Percentiles rank a stretch among this genome's conserved stretches.
Evolutionary conservation across 2,329 filamentous ascomycete species (phyloP).

Genomic region (Colletotrichum incanum): DNA sequence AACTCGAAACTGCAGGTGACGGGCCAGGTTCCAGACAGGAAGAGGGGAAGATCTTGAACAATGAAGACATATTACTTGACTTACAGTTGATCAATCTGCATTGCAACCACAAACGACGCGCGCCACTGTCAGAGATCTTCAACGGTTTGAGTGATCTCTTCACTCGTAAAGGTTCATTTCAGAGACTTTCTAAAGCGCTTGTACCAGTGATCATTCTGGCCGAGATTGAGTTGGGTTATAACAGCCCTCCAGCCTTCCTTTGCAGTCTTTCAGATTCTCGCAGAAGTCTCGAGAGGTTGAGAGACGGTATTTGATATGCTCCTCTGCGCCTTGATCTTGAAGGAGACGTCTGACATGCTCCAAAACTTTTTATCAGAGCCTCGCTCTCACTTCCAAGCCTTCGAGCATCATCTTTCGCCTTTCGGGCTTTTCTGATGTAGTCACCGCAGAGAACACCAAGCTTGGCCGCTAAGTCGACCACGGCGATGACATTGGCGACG

Average conservation of each 20-base stretch:
- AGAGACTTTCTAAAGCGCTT: neutral
- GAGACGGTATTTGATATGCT: neutral
- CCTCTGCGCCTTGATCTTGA: too few relatives aligned
- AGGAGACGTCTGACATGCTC: neutral
- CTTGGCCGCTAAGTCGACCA: constrained; percentile 56
- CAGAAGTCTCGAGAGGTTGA: neutral
- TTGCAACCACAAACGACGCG: neutral
- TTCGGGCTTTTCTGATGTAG: constrained; percentile 53
- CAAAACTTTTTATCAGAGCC: constrained; percentile 41
- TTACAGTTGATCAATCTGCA: neutral
- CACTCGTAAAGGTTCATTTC: neutral
- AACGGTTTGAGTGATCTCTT: neutral
- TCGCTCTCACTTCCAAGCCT: constrained; percentile 50
- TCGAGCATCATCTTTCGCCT: constrained; percentile 51
- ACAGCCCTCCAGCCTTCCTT: neutral
- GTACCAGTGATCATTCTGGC: neutral
- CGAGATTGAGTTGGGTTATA: neutral
- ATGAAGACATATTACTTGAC: neutral
- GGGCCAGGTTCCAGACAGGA: too few relatives aligned
- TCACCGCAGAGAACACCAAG: constrained; percentile 52
- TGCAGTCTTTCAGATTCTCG: neutral
- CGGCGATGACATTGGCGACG: constrained; percentile 43
- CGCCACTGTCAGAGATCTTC: neutral
- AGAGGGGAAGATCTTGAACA: too few relatives aligned
- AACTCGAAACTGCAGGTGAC: too few relatives aligned